These are phyloP conservation scores for Capsicum pubescens DNA, from an alignment of 257 asterid genomes.

Conservation along the genomic window DNA sequence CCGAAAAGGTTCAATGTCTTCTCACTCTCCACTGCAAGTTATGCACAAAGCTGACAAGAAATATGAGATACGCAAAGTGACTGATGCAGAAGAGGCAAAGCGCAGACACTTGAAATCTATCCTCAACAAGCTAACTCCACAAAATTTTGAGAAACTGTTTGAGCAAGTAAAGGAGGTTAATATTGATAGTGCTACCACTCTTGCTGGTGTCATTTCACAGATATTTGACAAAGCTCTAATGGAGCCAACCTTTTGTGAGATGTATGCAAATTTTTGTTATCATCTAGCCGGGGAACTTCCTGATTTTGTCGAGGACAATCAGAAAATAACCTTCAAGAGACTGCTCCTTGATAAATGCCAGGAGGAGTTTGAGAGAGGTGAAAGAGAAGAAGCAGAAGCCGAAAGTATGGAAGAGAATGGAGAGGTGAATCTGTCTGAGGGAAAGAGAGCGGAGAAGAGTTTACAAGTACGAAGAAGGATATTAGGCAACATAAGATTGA, in stretches of 20 bases:
- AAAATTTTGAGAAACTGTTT: constrained; percentile 49
- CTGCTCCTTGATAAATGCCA: constrained; percentile 45
- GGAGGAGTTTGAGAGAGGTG: constrained; percentile 49
- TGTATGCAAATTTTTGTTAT: constrained; percentile 46
- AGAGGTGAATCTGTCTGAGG: constrained; percentile 32
- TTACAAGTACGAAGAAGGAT: constrained; percentile 41
- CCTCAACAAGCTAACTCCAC: constrained; percentile 51
- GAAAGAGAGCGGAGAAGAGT: constrained; percentile 40
- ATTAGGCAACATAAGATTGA: constrained; percentile 48
- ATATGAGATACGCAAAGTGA: constrained; percentile 40
- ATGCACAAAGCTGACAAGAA: constrained; percentile 50
- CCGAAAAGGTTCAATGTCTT: constrained; percentile 25
- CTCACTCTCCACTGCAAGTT: constrained; percentile 34
- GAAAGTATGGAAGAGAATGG: constrained; percentile 37
- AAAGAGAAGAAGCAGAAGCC: constrained; percentile 44
- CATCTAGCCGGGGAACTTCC: constrained; percentile 44
- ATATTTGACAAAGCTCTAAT: constrained; percentile 49
- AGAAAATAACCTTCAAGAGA: constrained; percentile 43
- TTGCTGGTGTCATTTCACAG: constrained; percentile 45
- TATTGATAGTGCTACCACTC: constrained; percentile 37
- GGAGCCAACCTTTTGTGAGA: constrained; percentile 50
- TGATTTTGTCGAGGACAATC: constrained; percentile 34
- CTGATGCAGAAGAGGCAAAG: constrained; percentile 45
- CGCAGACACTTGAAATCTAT: constrained; percentile 47
- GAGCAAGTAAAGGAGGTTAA: constrained; percentile 47